phyloP scores from a whole-genome alignment of 2,329 filamentous ascomycete species.

The Ophiosphaerella narmari region DNA sequence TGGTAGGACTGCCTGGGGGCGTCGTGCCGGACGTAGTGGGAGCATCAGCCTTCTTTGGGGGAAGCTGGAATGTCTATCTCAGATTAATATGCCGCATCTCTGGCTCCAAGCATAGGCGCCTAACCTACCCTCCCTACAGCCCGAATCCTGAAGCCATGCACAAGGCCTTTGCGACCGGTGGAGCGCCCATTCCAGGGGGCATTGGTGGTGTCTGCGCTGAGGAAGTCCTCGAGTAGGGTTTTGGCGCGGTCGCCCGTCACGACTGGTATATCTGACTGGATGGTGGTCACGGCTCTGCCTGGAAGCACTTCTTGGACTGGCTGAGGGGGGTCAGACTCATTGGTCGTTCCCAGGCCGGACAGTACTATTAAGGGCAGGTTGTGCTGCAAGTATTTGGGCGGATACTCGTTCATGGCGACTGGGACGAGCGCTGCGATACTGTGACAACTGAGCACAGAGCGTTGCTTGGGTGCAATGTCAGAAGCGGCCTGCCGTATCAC shows the following conservation, averaged over 20 bases:
- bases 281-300: constrained; percentile 58
- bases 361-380: constrained; percentile 84
- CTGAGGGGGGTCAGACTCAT: constrained; percentile 49
- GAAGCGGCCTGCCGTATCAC: too few relatives aligned
- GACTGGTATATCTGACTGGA: constrained; percentile 72
- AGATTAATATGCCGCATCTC: constrained; percentile 24
- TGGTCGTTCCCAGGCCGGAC: constrained; percentile 66
- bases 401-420: constrained; percentile 75
- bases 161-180: constrained; percentile 50
- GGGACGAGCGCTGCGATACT: constrained; percentile 17
- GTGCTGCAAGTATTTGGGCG: constrained; percentile 78
- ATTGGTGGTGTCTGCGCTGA: constrained; percentile 66
- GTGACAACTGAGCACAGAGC: constrained; percentile 1
- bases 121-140: constrained; percentile 79
- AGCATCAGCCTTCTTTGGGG: constrained; percentile 66
- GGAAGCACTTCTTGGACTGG: constrained; percentile 47
- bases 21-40: constrained; percentile 57
- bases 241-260: constrained; percentile 69
- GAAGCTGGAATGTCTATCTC: constrained; percentile 59
- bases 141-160: constrained; percentile 68
- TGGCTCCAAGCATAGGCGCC: constrained; percentile 31
- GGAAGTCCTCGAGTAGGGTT: constrained; percentile 68
- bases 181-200: constrained; percentile 70
- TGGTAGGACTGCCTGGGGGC: constrained; percentile 59
- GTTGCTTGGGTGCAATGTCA: too few relatives aligned